Conservation (phyloP, 345 rosid genomes). For the Limnanthes douglasii region DNA sequence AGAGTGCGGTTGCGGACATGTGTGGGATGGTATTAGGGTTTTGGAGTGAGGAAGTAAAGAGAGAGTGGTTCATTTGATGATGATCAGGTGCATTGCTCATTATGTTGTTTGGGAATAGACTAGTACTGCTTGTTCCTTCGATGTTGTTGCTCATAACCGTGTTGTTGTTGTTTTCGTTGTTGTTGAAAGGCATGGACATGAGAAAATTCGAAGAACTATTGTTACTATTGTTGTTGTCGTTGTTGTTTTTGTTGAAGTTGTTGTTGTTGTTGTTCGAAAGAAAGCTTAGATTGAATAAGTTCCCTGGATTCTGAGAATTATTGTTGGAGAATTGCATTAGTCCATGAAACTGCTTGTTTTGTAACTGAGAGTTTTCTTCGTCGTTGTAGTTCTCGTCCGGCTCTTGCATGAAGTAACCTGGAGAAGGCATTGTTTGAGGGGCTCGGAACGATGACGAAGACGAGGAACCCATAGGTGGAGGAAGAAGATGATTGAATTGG, state of each 20-base stretch:
- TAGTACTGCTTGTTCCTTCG: constrained; percentile 20
- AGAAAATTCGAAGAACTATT: constrained; percentile 19
- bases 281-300: constrained; percentile 40
- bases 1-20: constrained; percentile 75
- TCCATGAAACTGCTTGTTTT: constrained; percentile 23
- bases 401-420: constrained; percentile 42
- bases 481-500: constrained; percentile 28
- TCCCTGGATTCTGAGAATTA: constrained; percentile 13
- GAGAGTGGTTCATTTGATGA: too few relatives aligned
- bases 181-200: constrained; percentile 23
- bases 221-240: constrained; percentile 15
- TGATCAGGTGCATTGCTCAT: constrained; percentile 18
- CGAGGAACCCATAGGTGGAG: constrained; percentile 24
- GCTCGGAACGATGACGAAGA: constrained; percentile 17
- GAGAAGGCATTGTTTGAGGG: constrained; percentile 13
- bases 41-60: constrained; percentile 36
- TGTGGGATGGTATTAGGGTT: constrained; percentile 27
- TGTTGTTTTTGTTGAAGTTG: constrained; percentile 12
- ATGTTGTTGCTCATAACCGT: constrained; percentile 8
- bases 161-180: constrained; percentile 25
- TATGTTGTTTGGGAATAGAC: constrained; percentile 25
- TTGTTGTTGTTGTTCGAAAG: constrained; percentile 24
- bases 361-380: constrained; percentile 23
- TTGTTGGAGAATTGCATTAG: constrained; percentile 40
- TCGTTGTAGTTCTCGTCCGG: constrained; percentile 30